Conservation (phyloP, 805 yeast species). For the Candida golubevii region DNA sequence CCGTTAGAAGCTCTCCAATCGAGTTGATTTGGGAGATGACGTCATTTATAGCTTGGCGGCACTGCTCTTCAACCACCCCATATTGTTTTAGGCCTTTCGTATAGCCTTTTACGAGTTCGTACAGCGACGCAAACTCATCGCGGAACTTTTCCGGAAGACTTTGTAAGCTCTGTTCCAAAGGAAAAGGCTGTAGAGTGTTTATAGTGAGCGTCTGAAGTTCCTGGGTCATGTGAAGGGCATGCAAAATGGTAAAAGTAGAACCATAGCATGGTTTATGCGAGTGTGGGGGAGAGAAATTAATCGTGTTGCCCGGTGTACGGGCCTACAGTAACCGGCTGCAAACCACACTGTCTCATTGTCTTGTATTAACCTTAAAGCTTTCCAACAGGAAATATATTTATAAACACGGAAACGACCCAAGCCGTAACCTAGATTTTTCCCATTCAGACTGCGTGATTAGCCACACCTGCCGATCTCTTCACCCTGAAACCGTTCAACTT, state of each 20-base stretch:
- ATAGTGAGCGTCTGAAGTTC: conserved; percentile 1
- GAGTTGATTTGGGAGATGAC: conserved; percentile 18
- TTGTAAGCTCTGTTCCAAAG: conserved; percentile 28
- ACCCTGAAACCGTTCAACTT: too few species aligned
- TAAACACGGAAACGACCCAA: too few species aligned
- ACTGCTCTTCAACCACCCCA: conserved; percentile 19
- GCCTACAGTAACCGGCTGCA: too few species aligned
- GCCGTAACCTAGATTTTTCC: too few species aligned
- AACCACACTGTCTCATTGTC: too few species aligned
- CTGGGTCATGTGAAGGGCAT: not conserved
- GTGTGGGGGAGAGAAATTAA: too few species aligned
- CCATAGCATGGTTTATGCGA: too few species aligned
- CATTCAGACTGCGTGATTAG: too few species aligned
- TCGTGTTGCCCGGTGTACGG: too few species aligned
- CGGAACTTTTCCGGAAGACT: conserved; percentile 26
- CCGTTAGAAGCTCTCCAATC: conserved; percentile 17
- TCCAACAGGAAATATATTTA: too few species aligned
- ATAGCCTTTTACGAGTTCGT: conserved; percentile 26
- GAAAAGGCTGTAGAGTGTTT: conserved; percentile 16
- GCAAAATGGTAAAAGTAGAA: not conserved
- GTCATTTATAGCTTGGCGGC: conserved; percentile 16
- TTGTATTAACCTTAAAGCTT: too few species aligned
- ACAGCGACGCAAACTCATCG: conserved; percentile 24
- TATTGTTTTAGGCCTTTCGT: conserved; percentile 22
- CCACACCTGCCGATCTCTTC: too few species aligned